phyloP scores from a whole-genome alignment of 148 eudicot genomes.

The Cornus kousa region DNA sequence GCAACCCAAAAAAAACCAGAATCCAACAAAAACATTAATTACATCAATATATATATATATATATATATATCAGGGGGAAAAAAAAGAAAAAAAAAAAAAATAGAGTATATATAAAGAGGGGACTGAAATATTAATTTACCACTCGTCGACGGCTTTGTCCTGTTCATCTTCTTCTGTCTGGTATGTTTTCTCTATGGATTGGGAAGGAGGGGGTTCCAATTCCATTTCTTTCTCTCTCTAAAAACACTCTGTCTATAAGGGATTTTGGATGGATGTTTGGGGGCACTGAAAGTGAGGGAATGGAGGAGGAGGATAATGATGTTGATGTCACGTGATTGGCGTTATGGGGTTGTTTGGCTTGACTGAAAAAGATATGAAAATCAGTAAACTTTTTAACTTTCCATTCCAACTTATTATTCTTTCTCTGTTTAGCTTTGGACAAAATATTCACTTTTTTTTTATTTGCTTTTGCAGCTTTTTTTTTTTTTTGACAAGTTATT shows the following conservation, averaged over 20 bases:
- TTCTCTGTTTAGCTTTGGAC: neutral
- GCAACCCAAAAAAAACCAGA: constrained; percentile 7
- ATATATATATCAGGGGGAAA: neutral
- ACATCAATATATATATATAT: neutral
- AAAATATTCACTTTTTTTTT: no score
- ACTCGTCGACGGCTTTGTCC: constrained; percentile 23
- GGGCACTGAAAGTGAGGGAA: neutral
- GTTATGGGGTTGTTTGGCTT: neutral
- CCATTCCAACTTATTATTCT: neutral
- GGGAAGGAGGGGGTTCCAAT: constrained; percentile 37
- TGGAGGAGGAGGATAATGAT: neutral
- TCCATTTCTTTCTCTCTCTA: constrained; percentile 10
- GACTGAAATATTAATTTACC: constrained; percentile 20
- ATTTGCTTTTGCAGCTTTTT: no score
- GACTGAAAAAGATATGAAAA: neutral
- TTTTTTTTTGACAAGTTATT: no score
- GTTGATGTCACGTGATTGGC: neutral
- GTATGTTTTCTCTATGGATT: constrained; percentile 21
- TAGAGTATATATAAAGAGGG: neutral
- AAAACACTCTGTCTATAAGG: neutral
- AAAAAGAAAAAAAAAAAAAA: no score
- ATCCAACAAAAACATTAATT: neutral
- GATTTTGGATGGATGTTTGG: neutral
- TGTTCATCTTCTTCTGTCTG: constrained; percentile 22
- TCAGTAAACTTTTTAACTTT: constrained; percentile 1